phyloP scores from a whole-genome alignment of 306 rosid genomes.

The Geum urbanum region DNA sequence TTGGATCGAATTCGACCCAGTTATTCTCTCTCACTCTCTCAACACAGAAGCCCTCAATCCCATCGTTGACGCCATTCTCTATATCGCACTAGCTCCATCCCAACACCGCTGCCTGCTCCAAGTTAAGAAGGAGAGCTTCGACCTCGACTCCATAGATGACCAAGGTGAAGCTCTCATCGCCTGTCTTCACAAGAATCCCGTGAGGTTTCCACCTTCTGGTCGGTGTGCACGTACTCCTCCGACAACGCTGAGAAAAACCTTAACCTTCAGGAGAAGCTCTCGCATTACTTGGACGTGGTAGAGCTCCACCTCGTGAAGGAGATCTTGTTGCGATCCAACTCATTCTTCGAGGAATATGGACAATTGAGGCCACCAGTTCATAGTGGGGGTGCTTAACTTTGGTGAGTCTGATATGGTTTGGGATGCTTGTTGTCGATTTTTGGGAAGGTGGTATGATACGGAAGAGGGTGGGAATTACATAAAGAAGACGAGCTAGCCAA shows the following conservation, averaged over 20 bases:
- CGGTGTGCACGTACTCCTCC: conserved; percentile 80
- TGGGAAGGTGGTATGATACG: too few species aligned
- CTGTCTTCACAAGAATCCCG: conserved; percentile 80
- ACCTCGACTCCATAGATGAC: conserved; percentile 53
- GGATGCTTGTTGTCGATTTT: too few species aligned
- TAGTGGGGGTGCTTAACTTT: too few species aligned
- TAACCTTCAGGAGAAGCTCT: conserved; percentile 78
- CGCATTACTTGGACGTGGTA: conserved; percentile 90
- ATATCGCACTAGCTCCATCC: too few species aligned
- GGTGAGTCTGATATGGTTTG: too few species aligned
- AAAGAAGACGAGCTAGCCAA: conserved; percentile 23
- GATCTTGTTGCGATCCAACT: conserved; percentile 89
- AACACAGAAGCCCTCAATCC: too few species aligned
- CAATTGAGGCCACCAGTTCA: conserved; percentile 32
- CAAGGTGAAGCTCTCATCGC: conserved; percentile 93
- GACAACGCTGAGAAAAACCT: conserved; percentile 47
- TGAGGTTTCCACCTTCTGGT: conserved; percentile 86
- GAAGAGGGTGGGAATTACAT: neutral
- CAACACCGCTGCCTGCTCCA: too few species aligned
- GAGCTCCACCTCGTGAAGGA: conserved; percentile 93
- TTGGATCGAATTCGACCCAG: too few species aligned
- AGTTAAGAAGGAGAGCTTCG: conserved; percentile 54
- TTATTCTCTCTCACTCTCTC: too few species aligned
- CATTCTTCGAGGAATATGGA: conserved; percentile 97
- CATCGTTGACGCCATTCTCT: too few species aligned